Conservation (phyloP, 129 eudicot genomes). For the Calendula officinalis region DNA sequence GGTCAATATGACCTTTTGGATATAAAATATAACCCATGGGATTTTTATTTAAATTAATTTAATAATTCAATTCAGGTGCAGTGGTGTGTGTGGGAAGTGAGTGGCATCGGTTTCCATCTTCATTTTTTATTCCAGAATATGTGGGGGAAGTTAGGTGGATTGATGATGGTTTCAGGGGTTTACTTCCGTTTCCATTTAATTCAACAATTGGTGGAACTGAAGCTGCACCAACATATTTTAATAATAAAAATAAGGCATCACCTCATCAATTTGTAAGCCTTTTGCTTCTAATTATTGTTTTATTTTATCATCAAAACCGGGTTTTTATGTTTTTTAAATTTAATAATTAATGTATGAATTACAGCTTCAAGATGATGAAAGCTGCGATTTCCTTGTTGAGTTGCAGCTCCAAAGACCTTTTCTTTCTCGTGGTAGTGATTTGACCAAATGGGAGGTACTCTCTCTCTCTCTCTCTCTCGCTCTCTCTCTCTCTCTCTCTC, state of each 20-base stretch:
- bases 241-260: conserved; percentile 87
- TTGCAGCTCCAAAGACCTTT: conserved; percentile 84
- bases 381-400: conserved; percentile 82
- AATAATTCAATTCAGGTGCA: conserved; percentile 48
- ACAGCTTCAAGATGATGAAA: conserved; percentile 67
- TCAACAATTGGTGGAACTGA: conserved; percentile 88
- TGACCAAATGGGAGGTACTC: conserved; percentile 90
- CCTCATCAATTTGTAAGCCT: conserved; percentile 74
- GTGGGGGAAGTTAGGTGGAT: conserved; percentile 83
- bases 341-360: conserved; percentile 6
- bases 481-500: background rate
- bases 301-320: background rate
- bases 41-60: too few species aligned
- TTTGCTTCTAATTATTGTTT: background rate
- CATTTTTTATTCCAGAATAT: conserved; percentile 87
- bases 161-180: conserved; percentile 92
- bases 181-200: conserved; percentile 91
- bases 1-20: background rate
- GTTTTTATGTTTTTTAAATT: background rate
- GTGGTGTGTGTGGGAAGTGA: conserved; percentile 96
- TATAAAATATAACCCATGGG: background rate
- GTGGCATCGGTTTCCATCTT: conserved; percentile 97
- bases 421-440: conserved; percentile 70
- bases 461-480: conserved; percentile 18
- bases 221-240: conserved; percentile 88